Evolutionary conservation across 208 protist genomes (phyloP).

Genomic region (Wallacemonas sp.): DNA sequence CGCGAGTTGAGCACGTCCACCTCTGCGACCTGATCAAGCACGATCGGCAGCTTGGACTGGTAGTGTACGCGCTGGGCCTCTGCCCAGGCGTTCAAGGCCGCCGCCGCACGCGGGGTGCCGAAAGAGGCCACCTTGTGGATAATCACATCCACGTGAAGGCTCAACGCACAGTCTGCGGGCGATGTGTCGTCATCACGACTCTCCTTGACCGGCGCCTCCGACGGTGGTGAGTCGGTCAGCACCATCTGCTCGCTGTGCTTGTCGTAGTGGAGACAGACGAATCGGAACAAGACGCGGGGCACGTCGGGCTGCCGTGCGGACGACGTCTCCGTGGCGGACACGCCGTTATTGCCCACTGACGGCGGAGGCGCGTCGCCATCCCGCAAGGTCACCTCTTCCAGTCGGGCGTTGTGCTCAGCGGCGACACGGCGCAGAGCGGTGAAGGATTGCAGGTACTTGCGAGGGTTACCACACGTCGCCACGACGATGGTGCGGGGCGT

Average conservation of each 20-base stretch:
- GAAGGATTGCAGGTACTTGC: slow-evolving; percentile 81
- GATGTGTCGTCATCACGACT: neutral
- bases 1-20: slow-evolving; percentile 53
- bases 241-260: slow-evolving; percentile 27
- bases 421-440: slow-evolving; percentile 39
- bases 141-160: slow-evolving; percentile 57
- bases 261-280: slow-evolving; percentile 66
- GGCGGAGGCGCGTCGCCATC: too few species aligned
- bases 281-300: slow-evolving; percentile 25
- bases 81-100: slow-evolving; percentile 44
- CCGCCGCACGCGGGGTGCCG: slow-evolving; percentile 27
- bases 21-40: slow-evolving; percentile 60
- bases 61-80: slow-evolving; percentile 8
- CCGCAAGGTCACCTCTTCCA: too few species aligned
- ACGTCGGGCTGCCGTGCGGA: neutral
- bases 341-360: too few species aligned
- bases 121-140: slow-evolving; percentile 81
- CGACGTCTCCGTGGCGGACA: neutral
- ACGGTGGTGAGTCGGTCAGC: slow-evolving; percentile 1
- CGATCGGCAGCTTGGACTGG: slow-evolving; percentile 27
- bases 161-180: too few species aligned
- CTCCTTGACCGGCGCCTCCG: neutral
- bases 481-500: slow-evolving; percentile 31
- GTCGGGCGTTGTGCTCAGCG: slow-evolving; percentile 25
- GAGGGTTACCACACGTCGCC: slow-evolving; percentile 60